These are phyloP conservation scores for Irpex rosettiformis DNA, from an alignment of 1,284 basidiomycete genomes.

Conservation along the genomic window DNA sequence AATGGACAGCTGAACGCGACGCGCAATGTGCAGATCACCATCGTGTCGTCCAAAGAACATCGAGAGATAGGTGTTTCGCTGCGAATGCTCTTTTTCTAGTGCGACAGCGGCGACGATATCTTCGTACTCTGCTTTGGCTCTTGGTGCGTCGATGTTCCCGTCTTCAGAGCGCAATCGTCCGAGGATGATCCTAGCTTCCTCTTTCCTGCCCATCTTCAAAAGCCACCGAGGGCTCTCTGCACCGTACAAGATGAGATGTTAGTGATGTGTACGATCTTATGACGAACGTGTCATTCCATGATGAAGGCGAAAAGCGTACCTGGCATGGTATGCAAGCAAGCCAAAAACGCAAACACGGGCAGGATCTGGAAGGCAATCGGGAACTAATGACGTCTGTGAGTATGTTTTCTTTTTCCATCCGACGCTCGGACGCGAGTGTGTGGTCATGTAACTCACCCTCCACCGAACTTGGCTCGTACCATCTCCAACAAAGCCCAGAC, in stretches of 20 bases:
- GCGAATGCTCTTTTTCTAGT: slow-evolving; percentile 39
- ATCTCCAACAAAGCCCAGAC: slow-evolving; percentile 44
- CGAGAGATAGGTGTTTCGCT: slow-evolving; percentile 41
- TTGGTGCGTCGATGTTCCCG: slow-evolving; percentile 24
- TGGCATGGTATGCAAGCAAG: slow-evolving; percentile 24
- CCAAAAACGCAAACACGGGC: slow-evolving; percentile 36
- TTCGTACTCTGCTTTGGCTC: slow-evolving; percentile 31
- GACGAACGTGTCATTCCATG: neutral
- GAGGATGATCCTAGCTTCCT: slow-evolving; percentile 43
- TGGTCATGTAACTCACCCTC: slow-evolving; percentile 34
- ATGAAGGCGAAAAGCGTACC: slow-evolving; percentile 27
- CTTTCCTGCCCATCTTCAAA: slow-evolving; percentile 45
- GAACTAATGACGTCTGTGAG: slow-evolving; percentile 30
- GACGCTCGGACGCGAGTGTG: neutral
- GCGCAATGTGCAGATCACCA: slow-evolving; percentile 41
- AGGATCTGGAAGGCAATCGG: slow-evolving; percentile 49
- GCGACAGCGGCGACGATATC: slow-evolving; percentile 41
- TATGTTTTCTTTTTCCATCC: no score
- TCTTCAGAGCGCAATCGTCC: slow-evolving; percentile 29
- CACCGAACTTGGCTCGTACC: slow-evolving; percentile 40
- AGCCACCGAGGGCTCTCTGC: slow-evolving; percentile 57
- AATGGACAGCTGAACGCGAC: slow-evolving; percentile 43
- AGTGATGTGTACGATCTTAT: neutral
- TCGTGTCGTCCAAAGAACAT: slow-evolving; percentile 47
- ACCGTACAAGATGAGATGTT: neutral